Percentiles rank a stretch among this genome's conserved stretches.
phyloP scores from a whole-genome alignment of 1,139 yeast species.

The Diutina siamensis region DNA sequence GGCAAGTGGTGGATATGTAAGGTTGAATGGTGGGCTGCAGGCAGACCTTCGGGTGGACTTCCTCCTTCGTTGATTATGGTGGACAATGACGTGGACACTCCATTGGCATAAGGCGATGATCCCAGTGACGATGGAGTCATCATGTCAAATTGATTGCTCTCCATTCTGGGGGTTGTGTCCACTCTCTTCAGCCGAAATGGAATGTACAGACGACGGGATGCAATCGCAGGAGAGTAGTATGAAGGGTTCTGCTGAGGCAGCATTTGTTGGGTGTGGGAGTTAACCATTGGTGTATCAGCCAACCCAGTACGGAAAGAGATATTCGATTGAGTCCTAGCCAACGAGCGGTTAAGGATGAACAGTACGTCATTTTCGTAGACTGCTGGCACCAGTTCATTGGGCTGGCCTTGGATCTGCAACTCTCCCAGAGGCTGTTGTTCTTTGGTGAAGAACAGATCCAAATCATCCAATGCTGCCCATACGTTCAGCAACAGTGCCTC shows the following conservation, averaged over 20 bases:
- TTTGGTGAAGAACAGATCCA: slow-evolving; percentile 84
- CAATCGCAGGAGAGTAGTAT: slow-evolving; percentile 8
- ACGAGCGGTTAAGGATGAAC: slow-evolving; percentile 58
- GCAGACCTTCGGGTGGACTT: not conserved
- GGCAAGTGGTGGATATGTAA: not conserved
- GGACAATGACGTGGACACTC: not conserved
- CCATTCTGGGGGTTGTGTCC: not conserved
- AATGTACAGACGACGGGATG: slow-evolving; percentile 27
- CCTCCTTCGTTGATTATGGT: slow-evolving; percentile 4
- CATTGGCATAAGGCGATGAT: not conserved
- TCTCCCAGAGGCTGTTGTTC: slow-evolving; percentile 22
- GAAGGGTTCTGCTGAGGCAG: not conserved
- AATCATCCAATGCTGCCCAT: slow-evolving; percentile 93
- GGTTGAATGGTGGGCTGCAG: not conserved
- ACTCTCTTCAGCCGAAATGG: slow-evolving; percentile 18
- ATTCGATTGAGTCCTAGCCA: slow-evolving; percentile 66
- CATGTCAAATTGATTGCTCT: not conserved
- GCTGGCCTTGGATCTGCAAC: slow-evolving; percentile 30
- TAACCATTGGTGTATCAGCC: slow-evolving; percentile 30
- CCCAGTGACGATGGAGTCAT: not conserved
- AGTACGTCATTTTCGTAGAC: slow-evolving; percentile 74
- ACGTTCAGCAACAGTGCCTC: slow-evolving; percentile 80
- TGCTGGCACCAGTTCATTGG: slow-evolving; percentile 65
- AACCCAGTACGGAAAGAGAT: slow-evolving; percentile 66
- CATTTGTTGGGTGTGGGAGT: not conserved